Evolutionary conservation across 345 rosid species (phyloP), one percentile per base, ranked within the genome.

Genomic region (Eucalyptus cloeziana): DNA sequence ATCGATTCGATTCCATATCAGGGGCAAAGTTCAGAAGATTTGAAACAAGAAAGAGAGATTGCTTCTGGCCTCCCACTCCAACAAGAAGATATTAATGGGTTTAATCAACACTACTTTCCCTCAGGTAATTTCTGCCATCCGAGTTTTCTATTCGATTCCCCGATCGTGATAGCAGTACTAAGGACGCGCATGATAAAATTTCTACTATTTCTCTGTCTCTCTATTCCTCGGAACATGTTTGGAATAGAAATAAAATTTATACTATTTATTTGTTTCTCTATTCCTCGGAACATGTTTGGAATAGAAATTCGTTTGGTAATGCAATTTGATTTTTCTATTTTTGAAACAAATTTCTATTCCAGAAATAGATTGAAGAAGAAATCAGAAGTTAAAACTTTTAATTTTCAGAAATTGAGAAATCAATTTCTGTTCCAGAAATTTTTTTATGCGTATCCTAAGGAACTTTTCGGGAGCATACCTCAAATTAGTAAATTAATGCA

Each of bases 91-190:
- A 7, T 83, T 33, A 87, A 71, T 85, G 92, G 88, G 27, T 89
- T 87, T 60, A 89, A 89, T 86, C 91, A 92, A 8, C 94, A 86
- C 13, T 92, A 88, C 52, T 90, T 88, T 47, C 85, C 89, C n/a
- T 67, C 94, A 49, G 94, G 94, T 85, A 86, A 86, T 62, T 51
- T 33, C 14, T 22, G 58, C 81, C 13, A 5, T 71, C 43, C 13
- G 24, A 71, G 45, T 71, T 71, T 19, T 33, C 33, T 3, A 71
- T 19, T 71, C 25, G 81, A 71, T 21, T 40, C 47, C 43, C 30
- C 27, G 8, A 24, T 40, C 47, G 47, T 27, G 24, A 76, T 44
- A 21, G 83, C 83, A 21, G 47, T 37, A 76, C 27, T 37, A 76
- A 37, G 47, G 83, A 21, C 37, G 37, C 37, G 37, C 37, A 37